Conservation (phyloP, 139 green algal species). For the Chlorella sp. region DNA sequence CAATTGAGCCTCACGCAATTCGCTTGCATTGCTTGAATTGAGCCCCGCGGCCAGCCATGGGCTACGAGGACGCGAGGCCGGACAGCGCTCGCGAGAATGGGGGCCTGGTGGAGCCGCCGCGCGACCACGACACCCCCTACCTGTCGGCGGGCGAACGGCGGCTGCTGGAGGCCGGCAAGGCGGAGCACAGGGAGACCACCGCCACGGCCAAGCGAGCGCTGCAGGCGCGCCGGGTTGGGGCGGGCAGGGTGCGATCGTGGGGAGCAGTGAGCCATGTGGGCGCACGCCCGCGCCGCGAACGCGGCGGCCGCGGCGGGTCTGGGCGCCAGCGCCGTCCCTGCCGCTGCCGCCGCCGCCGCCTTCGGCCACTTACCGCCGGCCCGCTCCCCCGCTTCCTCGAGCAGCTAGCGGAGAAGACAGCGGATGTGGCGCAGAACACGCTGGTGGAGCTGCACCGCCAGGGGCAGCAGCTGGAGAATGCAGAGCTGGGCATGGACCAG, state of each 20-base stretch:
- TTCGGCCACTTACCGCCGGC: neutral
- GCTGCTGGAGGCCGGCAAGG: constrained; percentile 38
- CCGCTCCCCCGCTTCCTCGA: no score
- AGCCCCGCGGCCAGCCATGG: no score
- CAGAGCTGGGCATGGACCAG: constrained; percentile 29
- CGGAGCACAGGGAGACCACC: constrained; percentile 44
- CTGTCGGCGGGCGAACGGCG: neutral
- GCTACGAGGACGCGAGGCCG: no score
- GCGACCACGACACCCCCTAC: no score
- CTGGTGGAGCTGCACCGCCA: constrained; percentile 47
- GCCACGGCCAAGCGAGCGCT: constrained; percentile 21
- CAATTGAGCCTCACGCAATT: no score
- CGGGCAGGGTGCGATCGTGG: neutral
- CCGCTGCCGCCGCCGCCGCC: neutral
- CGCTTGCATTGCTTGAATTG: no score
- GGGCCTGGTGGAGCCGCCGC: no score
- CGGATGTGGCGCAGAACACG: constrained; percentile 38
- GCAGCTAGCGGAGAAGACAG: constrained; percentile 44
- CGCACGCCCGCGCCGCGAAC: neutral
- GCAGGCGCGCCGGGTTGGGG: constrained; percentile 18
- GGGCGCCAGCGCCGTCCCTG: neutral
- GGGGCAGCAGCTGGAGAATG: constrained; percentile 39
- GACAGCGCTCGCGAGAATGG: no score
- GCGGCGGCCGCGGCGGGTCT: neutral
- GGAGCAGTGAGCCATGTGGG: neutral